Percentiles rank a stretch among this genome's conserved stretches.
Conservation (phyloP, 129 eudicot genomes). For the Escallonia herrerae region DNA sequence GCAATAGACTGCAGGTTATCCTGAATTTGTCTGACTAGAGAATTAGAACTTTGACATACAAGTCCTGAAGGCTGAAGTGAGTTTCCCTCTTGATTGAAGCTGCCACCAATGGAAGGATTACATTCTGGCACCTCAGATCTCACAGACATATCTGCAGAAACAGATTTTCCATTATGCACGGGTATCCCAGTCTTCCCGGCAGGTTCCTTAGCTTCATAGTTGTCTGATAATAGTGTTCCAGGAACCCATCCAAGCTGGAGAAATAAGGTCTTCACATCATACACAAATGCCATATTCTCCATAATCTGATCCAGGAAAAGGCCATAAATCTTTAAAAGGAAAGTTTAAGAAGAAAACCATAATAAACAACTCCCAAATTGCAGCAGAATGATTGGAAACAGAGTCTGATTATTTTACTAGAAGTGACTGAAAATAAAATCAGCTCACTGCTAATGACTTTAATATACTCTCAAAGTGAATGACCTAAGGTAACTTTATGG, state of each 20-base stretch:
- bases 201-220: slow-evolving; percentile 33
- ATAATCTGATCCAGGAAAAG: slow-evolving; percentile 45
- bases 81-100: slow-evolving; percentile 28
- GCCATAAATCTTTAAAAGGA: background rate
- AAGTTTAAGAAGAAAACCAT: background rate
- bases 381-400: no score
- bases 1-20: slow-evolving; percentile 20
- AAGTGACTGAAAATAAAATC: background rate
- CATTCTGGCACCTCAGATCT: slow-evolving; percentile 17
- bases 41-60: slow-evolving; percentile 33
- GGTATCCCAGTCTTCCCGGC: slow-evolving; percentile 22
- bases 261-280: slow-evolving; percentile 64
- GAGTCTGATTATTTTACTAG: no score
- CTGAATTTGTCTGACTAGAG: slow-evolving; percentile 16
- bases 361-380: no score
- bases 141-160: slow-evolving; percentile 21
- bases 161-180: slow-evolving; percentile 11
- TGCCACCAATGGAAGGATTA: slow-evolving; percentile 19
- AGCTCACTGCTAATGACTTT: background rate
- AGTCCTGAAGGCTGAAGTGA: slow-evolving; percentile 32
- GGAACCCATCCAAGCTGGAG: slow-evolving; percentile 79
- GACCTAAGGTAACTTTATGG: background rate
- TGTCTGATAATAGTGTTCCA: slow-evolving; percentile 56
- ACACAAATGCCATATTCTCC: slow-evolving; percentile 71
- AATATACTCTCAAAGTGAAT: background rate